Base-by-base conservation (phyloP, 1,284 basidiomycete genomes). In the Microbotryum lychnidis-dioicae region DNA sequence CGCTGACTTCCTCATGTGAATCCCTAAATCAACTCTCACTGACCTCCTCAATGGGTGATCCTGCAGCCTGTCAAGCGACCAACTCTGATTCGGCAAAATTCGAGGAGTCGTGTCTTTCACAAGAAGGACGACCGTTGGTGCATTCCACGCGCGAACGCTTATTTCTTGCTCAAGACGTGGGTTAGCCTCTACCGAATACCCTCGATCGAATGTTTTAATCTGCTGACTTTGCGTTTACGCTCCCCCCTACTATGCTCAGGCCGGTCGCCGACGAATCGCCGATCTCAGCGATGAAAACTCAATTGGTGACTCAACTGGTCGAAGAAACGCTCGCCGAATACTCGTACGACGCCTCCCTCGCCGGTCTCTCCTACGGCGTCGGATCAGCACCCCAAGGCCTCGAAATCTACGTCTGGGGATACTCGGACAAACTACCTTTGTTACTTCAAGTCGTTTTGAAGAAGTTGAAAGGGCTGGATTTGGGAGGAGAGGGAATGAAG, bases 51-150 rank as follows among this genome's bases (percentile, higher is more conserved):
- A 29, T 6, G 0, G 1, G 8, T 23, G 6, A 16, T 2, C 1
- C 50, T 12, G 3, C 23, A 91, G 86, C 87, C 87, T 21, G 73
- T 81, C 57, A 82, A 82, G 62, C 82, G 86, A 25, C 92, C 92
- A 7, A 78, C 81, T 65, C 82, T 93, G 57, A 81, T 96, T 58
- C 79, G 82, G 23, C 80, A 89, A 72, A 89, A 84, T 0, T 76
- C 82, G 0, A 71, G 86, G 27, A 87, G 86, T 2, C 80, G 84
- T 20, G 76, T 96, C 10, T 97, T 91, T 89, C 83, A 91, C 77
- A 96, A 97, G 79, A 91, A 91, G 72, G 92, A 97, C 74, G 91
- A 96, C 75, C 83, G 80, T 59, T 96, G 93, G 78, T 92, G 89
- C 86, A 83, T 92, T 16, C 92, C 92, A 53, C 50, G 54, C 27